Evolutionary conservation across 345 rosid genomes (phyloP), one percentile per base, ranked within the genome.

Genomic region (Leavenworthia alabamica): DNA sequence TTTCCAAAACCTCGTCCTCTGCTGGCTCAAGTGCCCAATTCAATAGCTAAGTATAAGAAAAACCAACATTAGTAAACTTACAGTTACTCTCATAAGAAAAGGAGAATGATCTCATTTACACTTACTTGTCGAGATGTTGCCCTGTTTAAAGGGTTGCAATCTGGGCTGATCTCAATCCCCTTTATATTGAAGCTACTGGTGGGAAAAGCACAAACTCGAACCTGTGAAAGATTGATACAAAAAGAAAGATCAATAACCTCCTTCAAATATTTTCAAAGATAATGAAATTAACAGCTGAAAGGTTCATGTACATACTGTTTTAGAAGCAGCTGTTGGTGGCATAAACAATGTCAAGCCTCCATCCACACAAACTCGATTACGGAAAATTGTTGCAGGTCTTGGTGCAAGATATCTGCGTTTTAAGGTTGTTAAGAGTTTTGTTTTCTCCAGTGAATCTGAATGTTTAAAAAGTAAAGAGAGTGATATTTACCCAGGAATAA

Each of bases 1-100:
- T 56, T 53, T 87, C 97, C 26, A 93, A 85, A 31, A 89, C 54
- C 4, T 62, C 67, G 72, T 89, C 97, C 60, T 62, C 86, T 44
- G 97, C 96, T 44, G 97, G 99, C 82, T 85, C 92, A 45, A 93
- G 71, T 29, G 99, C 94, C 99, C 96, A 93, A 39, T 78, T 87
- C 73, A 93, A 73, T 72, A 93, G 83, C 99, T 93, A 45, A 2
- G 58, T 13, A 53, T 16, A 14, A 60, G 19, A 22, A 40, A 26
- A 19, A 43, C 16, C 15, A 56, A 39, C 60, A 24, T 37, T 39
- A 48, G 5, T 2, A 26, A 6, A 26, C 28, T 26, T 24, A 32
- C 56, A n/a, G n/a, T 37, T 16, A 1, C 37, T 41, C 58, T 31
- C 64, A n/a, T n/a, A n/a, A n/a, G 22, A 20, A 47, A 62, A 24